Evolutionary conservation across 768 basidiomycete genomes (phyloP).

Genomic region (Phaeolepiota aurea): DNA sequence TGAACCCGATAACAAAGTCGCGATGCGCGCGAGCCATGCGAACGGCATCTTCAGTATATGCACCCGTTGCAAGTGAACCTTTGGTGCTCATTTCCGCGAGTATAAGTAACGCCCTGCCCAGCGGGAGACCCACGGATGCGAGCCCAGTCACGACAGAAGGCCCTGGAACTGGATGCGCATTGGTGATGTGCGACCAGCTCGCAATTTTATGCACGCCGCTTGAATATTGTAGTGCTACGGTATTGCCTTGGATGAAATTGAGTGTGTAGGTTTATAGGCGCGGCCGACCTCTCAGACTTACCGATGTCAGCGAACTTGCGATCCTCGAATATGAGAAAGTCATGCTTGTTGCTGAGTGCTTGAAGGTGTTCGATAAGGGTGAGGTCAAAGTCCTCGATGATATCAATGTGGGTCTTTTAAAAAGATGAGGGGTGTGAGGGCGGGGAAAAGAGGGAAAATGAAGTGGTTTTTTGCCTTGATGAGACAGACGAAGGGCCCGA

Average conservation of each 20-base stretch:
- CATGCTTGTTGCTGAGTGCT: conserved; percentile 67
- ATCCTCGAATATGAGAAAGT: conserved; percentile 97
- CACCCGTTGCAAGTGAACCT: conserved; percentile 75
- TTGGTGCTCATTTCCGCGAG: conserved; percentile 95
- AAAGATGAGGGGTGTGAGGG: conserved; percentile 11
- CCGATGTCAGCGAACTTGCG: conserved; percentile 99
- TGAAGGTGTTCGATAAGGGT: conserved; percentile 63
- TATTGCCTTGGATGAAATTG: conserved; percentile 64
- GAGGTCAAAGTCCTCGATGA: conserved; percentile 84
- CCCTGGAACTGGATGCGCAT: conserved; percentile 95
- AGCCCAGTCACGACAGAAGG: conserved; percentile 91
- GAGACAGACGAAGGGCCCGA: conserved; percentile 86
- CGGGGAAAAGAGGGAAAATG: conserved; percentile 10
- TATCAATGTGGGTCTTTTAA: conserved; percentile 89
- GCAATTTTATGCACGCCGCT: conserved; percentile 90
- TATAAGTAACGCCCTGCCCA: conserved; percentile 80
- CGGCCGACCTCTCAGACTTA: conserved; percentile 22
- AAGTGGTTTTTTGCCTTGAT: conserved; percentile 63
- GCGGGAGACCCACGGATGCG: conserved; percentile 74
- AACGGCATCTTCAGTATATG: conserved; percentile 79
- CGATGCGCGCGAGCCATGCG: conserved; percentile 77
- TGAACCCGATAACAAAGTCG: conserved; percentile 94
- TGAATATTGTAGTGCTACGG: conserved; percentile 91
- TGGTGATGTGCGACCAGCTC: conserved; percentile 93
- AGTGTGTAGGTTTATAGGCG: conserved; percentile 3